Base-by-base conservation (phyloP, 1,284 basidiomycete species). In the Austropuccinia psidii region DNA sequence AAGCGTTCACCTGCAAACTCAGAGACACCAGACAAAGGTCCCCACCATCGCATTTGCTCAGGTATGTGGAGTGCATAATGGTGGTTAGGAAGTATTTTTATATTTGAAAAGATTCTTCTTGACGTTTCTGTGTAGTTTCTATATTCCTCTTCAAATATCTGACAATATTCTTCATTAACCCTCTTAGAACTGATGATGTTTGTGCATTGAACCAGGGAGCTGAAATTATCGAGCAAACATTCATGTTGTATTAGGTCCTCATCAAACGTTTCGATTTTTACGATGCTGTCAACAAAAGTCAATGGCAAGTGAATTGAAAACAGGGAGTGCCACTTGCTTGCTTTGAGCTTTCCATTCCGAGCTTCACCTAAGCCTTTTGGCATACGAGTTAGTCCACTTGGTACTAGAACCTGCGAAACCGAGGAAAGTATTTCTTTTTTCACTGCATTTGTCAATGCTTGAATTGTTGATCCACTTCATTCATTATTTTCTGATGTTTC, bases 201-300 rank as follows among this genome's bases (percentile, higher is more conserved):
- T 61, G 75, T 75, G 43, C 72, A 75, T 9, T 49, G 27, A 7
- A 75, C 74, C 24, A 75, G 37, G 43, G 61, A 45, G 45, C 47
- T 35, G 7, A 75, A 54, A 61, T 74, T 75, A 27, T 62, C 15
- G 5, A 61, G 41, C 41, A 45, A 4, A 31, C n/a, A n/a, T n/a
- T n/a, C n/a, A n/a, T n/a, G n/a, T n/a, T n/a, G n/a, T n/a, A 67
- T 8, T 29, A 29, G 8, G 3, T 41, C 2, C 43, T 33, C 31
- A 6, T 6, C 15, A 6, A 33, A 29, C 31, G 41, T 66, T 31
- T 24, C 35, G 0, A 31, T 57, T 19, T 11, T 47, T 13, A 49
- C 52, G 65, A 17, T 41, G 41, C n/a, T n/a, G 8, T 74, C 64
- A 29, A 69, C 6, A 4, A 41, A 45, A 27, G 66, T 47, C 13